Evolutionary conservation across 1,139 yeast genomes (phyloP), one percentile per base, ranked within the genome.

Genomic region (Debaryomycetaceae sp.): DNA sequence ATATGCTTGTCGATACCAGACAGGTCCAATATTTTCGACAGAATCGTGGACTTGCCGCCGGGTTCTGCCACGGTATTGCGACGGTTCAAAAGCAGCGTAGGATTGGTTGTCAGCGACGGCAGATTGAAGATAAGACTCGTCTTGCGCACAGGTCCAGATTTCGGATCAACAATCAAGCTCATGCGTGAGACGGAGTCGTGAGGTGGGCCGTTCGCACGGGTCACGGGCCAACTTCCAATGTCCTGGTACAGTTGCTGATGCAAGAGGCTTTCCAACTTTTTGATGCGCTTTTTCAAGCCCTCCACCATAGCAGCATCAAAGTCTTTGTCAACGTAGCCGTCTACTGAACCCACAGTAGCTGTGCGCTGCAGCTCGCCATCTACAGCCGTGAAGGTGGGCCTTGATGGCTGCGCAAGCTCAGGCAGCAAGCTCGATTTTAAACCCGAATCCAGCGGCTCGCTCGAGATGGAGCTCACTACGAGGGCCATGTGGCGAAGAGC

Each of bases 241-340:
- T 73, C 69, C 29, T 68, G 67, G 43, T 68, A 73, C 37, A 70
- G 79, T 27, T 71, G 75, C 39, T 77, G 83, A 44, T 78, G 86
- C 11, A 80, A 49, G 20, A 78, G 50, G 33, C 68, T 73, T 41
- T 80, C 92, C 28, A 79, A 55, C 39, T 75, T 78, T 38, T 62
- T 68, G 15, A 79, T 75, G 32, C 86, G 52, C 13, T 61, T 50
- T 41, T 73, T 71, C 35, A 77, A 69, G 0, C 80, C 81, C 37
- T 62, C 63, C 4, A 75, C 55, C 10, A 69, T 39, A 25, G 61
- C 55, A 25, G 56, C 44, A 36, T 62, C 65, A 30, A 42, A 39
- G 3, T 50, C 55, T 6, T 40, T 58, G 11, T 27, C 35, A 8
- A 32, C 48, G n/a, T n/a, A n/a, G 19, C 32, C 38, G 25, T 16